Evolutionary conservation across 2,329 filamentous ascomycete genomes (phyloP).

Genomic region (Cladosporium sp.): DNA sequence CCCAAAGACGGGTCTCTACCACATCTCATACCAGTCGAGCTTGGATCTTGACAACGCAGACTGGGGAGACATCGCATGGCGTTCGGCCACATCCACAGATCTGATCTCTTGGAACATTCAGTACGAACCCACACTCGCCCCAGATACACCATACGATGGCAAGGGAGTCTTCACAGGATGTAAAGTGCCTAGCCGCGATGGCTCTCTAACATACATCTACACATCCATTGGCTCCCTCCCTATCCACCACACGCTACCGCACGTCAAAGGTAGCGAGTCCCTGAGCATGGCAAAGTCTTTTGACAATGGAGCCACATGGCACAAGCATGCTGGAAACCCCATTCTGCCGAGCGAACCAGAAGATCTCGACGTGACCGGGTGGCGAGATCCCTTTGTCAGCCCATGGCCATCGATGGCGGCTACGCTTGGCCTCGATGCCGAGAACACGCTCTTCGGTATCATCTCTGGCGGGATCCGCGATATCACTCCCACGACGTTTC

Average conservation of each 20-base stretch:
- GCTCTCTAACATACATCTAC: slow-evolving; percentile 35
- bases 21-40: slow-evolving; percentile 36
- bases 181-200: slow-evolving; percentile 28
- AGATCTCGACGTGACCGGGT: slow-evolving; percentile 36
- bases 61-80: slow-evolving; percentile 42
- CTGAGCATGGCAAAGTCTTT: slow-evolving; percentile 36
- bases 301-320: slow-evolving; percentile 37
- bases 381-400: slow-evolving; percentile 39
- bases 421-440: slow-evolving; percentile 15
- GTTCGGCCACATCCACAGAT: slow-evolving; percentile 35
- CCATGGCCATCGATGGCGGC: slow-evolving; percentile 27
- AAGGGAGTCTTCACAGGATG: slow-evolving; percentile 42
- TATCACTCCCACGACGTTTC: slow-evolving; percentile 42
- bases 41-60: slow-evolving; percentile 40
- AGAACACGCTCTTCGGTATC: slow-evolving; percentile 40
- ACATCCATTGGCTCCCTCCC: slow-evolving; percentile 38
- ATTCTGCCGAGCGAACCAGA: slow-evolving; percentile 34
- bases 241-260: slow-evolving; percentile 38
- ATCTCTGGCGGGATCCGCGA: slow-evolving; percentile 45
- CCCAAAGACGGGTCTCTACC: slow-evolving; percentile 35
- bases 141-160: slow-evolving; percentile 34
- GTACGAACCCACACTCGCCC: slow-evolving; percentile 28
- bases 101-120: slow-evolving; percentile 36
- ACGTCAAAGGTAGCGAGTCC: slow-evolving; percentile 34
- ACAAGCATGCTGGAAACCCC: slow-evolving; percentile 34